A percentile compares a stretch with the other conserved stretches of the same genome.
These are phyloP conservation scores for Sicyos edulis DNA, from an alignment of 306 rosid genomes.

Conservation along the genomic window DNA sequence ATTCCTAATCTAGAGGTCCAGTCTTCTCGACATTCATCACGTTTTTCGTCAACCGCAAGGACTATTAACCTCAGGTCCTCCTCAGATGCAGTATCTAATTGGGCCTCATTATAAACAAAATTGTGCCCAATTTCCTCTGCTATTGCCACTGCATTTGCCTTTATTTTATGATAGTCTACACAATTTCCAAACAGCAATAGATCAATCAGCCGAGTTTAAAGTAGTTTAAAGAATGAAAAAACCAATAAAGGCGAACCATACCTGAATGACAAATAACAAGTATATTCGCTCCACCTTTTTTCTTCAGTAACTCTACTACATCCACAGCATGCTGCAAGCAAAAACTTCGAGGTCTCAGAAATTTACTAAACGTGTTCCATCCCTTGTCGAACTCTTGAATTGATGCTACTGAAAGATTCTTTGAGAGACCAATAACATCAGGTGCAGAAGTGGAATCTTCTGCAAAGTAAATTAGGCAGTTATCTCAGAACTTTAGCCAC, in stretches of 20 bases:
- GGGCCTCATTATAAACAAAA: slow-evolving; percentile 62
- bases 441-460: slow-evolving; percentile 41
- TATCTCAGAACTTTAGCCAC: slow-evolving; percentile 21
- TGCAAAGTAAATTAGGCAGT: slow-evolving; percentile 38
- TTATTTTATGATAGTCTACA: slow-evolving; percentile 83
- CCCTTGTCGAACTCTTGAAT: slow-evolving; percentile 29
- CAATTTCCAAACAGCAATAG: slow-evolving; percentile 25
- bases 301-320: slow-evolving; percentile 65
- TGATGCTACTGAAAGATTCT: slow-evolving; percentile 37
- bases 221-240: neutral
- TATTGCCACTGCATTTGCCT: slow-evolving; percentile 76
- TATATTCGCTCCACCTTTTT: slow-evolving; percentile 79
- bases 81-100: slow-evolving; percentile 65
- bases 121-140: slow-evolving; percentile 73
- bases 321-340: slow-evolving; percentile 89
- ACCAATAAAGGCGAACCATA: slow-evolving; percentile 26
- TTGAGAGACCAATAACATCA: slow-evolving; percentile 28
- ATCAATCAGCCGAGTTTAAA: slow-evolving; percentile 14
- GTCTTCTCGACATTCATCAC: slow-evolving; percentile 55
- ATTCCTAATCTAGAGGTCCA: slow-evolving; percentile 91
- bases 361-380: slow-evolving; percentile 50
- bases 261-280: slow-evolving; percentile 98
- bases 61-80: slow-evolving; percentile 82
- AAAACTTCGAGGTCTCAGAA: slow-evolving; percentile 84
- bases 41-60: slow-evolving; percentile 71